These are phyloP conservation scores for Lipomyces orientalis DNA, from an alignment of 805 yeast species.

Conservation along the genomic window DNA sequence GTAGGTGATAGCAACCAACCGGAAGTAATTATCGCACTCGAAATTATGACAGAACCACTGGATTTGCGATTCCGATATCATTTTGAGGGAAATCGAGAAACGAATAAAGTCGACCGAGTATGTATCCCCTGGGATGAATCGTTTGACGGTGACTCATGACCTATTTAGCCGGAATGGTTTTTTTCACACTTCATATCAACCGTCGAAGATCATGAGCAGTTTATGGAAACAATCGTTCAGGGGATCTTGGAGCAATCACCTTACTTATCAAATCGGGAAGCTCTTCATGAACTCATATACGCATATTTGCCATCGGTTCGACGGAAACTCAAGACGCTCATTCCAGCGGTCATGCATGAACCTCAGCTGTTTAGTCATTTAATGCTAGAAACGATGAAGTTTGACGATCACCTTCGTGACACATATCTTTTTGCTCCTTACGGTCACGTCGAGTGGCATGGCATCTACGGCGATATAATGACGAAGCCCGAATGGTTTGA, in stretches of 20 bases:
- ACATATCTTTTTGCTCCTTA: constrained; percentile 56
- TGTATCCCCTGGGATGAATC: background rate
- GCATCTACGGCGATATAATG: constrained; percentile 48
- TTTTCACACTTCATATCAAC: constrained; percentile 52
- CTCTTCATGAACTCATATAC: constrained; percentile 52
- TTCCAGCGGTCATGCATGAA: constrained; percentile 43
- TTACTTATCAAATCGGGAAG: constrained; percentile 39
- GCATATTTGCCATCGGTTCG: constrained; percentile 56
- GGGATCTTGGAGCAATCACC: constrained; percentile 33
- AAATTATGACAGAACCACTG: constrained; percentile 54
- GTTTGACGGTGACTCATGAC: background rate
- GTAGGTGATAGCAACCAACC: background rate
- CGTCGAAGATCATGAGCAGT: constrained; percentile 44
- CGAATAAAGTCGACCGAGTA: constrained; percentile 62
- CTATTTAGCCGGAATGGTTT: constrained; percentile 66
- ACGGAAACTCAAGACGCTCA: constrained; percentile 48
- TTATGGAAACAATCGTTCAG: constrained; percentile 41
- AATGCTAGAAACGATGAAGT: constrained; percentile 61
- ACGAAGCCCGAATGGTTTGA: constrained; percentile 45
- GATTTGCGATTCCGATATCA: constrained; percentile 62
- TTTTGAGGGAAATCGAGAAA: constrained; percentile 61
- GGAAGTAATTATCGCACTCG: constrained; percentile 46
- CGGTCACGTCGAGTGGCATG: constrained; percentile 50
- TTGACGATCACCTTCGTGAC: constrained; percentile 58
- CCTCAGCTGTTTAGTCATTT: constrained; percentile 63